Evolutionary conservation across 1,284 basidiomycete species (phyloP), one percentile per base, ranked within the genome.

Genomic region (Boletellus deceptivus): DNA sequence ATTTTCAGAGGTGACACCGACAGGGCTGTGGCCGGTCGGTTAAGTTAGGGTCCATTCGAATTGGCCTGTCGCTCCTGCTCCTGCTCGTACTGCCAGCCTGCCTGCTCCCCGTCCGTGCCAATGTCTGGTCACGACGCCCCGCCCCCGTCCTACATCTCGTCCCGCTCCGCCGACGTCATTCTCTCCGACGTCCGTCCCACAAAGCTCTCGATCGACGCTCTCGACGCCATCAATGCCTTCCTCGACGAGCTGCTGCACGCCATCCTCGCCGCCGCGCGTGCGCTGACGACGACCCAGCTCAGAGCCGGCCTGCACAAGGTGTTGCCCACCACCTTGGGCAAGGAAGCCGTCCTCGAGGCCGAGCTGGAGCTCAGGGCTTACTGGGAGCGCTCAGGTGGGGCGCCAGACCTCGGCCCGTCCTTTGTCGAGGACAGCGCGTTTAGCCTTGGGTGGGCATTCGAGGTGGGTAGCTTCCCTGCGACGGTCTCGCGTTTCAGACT

Each of bases 121-220:
- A 65, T 70, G 67, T 33, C 59, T 49, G 46, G 46, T 34, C 34
- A 45, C 48, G 56, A 53, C 38, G 46, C 43, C 48, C 50, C 48
- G 36, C 47, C 20, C 49, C 86, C 87, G 6, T 75, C 71, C 45
- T 93, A 91, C 71, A 83, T 95, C 58, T 91, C 87, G 33, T 70
- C 83, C 18, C 80, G 84, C 57, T 91, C 89, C 40, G 91, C 92
- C 49, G 89, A 95, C 70, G 83, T 91, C 53, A 87, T 95, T 63
- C 83, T 97, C 46, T 93, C 90, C 50, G 92, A 95, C 61, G 82
- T 93, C 52, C 84, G 92, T 27, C 91, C 91, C n/a, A 93, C 91
- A 55, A 87, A 84, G 64, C 80, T 95, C 67, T 82, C 84, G 53
- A 65, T 77, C 16, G 83, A 90, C 39, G 85, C 90, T 16, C 80